These are phyloP conservation scores for Austroboletus novae-zelandiae DNA, from an alignment of 1,284 basidiomycete species.

Conservation along the genomic window DNA sequence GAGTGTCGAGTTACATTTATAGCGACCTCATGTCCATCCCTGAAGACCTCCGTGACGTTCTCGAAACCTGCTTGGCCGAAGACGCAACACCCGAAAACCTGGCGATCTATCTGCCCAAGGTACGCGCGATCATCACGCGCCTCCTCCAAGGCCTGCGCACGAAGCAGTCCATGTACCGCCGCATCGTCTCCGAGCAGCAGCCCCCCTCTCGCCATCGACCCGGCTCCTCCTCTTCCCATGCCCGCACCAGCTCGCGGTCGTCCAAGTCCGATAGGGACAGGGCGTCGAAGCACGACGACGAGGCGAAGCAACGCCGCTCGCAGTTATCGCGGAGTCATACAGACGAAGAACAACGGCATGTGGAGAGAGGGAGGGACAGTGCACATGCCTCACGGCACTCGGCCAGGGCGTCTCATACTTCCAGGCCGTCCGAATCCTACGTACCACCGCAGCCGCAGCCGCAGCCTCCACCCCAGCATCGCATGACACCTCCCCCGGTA, in stretches of 20 bases:
- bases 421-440: slow-evolving; percentile 18
- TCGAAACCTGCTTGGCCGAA: slow-evolving; percentile 90
- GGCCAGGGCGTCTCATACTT: slow-evolving; percentile 13
- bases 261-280: slow-evolving; percentile 40
- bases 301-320: slow-evolving; percentile 40
- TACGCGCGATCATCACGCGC: slow-evolving; percentile 91
- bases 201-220: slow-evolving; percentile 45
- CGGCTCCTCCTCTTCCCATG: slow-evolving; percentile 39
- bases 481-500: slow-evolving; percentile 28
- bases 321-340: slow-evolving; percentile 39
- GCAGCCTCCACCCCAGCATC: slow-evolving; percentile 1
- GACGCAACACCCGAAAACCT: slow-evolving; percentile 86
- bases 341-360: slow-evolving; percentile 21
- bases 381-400: slow-evolving; percentile 14
- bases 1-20: slow-evolving; percentile 11
- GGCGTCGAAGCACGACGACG: slow-evolving; percentile 38
- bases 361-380: slow-evolving; percentile 20
- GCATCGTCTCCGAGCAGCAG: slow-evolving; percentile 58
- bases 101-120: slow-evolving; percentile 87
- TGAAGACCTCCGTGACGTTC: slow-evolving; percentile 81
- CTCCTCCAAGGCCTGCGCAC: slow-evolving; percentile 88
- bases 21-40: slow-evolving; percentile 91
- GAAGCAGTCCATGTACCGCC: slow-evolving; percentile 83
- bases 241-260: slow-evolving; percentile 52
- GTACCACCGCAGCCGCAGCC: slow-evolving; percentile 6